phyloP scores from a whole-genome alignment of 805 yeast genomes.

The Myxozyma neotropica region DNA sequence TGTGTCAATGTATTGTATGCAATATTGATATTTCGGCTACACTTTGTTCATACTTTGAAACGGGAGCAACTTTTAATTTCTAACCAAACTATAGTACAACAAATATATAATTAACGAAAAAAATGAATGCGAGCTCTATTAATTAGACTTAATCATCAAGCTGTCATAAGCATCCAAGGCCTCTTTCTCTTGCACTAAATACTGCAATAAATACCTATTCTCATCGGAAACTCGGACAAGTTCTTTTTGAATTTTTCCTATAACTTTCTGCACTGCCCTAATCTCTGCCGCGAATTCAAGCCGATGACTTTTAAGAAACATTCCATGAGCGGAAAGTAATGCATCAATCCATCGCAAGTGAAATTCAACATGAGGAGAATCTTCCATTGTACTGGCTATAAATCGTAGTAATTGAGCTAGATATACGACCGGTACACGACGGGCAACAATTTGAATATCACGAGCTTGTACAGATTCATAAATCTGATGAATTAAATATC shows the following conservation, averaged over 20 bases:
- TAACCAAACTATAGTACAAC: not conserved
- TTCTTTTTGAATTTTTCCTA: constrained; percentile 19
- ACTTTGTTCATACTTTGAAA: too few relatives aligned
- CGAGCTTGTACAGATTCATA: constrained; percentile 72
- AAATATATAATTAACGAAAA: not conserved
- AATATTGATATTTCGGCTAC: too few relatives aligned
- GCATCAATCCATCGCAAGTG: constrained; percentile 78
- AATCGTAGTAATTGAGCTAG: constrained; percentile 66
- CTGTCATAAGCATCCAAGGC: constrained; percentile 2
- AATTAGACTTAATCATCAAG: not conserved
- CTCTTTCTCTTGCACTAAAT: constrained; percentile 11
- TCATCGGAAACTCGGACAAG: constrained; percentile 26
- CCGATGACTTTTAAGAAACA: constrained; percentile 63
- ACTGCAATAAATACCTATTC: constrained; percentile 22
- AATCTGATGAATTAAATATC: constrained; percentile 66
- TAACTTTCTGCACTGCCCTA: constrained; percentile 25
- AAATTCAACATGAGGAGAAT: constrained; percentile 83
- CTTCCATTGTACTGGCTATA: constrained; percentile 66
- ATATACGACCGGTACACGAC: constrained; percentile 77
- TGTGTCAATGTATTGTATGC: too few relatives aligned
- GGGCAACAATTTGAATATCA: constrained; percentile 67
- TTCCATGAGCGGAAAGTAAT: constrained; percentile 73
- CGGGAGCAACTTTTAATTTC: too few relatives aligned
- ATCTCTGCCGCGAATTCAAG: constrained; percentile 53
- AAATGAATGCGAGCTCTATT: not conserved